phyloP scores from a whole-genome alignment of 768 basidiomycete species.

The Lyophyllum atratum region DNA sequence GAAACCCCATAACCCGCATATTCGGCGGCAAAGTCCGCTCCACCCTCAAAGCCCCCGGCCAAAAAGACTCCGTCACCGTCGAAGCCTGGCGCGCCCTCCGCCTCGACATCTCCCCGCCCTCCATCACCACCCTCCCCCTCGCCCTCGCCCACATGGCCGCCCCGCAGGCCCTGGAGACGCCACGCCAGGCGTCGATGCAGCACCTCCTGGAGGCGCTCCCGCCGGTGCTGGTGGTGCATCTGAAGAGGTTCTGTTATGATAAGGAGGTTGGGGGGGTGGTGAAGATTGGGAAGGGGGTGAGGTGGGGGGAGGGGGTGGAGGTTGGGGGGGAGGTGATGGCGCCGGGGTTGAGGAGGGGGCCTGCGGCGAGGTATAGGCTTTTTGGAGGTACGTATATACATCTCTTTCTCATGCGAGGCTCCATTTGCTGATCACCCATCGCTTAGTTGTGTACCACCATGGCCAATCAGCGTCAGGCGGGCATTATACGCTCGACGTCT shows the following conservation, averaged over 20 bases:
- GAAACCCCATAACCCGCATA: constrained; percentile 91
- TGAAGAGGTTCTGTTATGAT: constrained; percentile 92
- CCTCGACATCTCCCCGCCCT: constrained; percentile 74
- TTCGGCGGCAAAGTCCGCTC: constrained; percentile 94
- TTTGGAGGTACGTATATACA: constrained; percentile 66
- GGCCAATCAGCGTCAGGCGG: constrained; percentile 89
- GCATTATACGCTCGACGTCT: constrained; percentile 92
- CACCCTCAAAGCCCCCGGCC: constrained; percentile 75
- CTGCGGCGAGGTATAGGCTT: constrained; percentile 68
- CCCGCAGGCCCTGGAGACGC: constrained; percentile 76
- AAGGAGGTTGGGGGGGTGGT: constrained; percentile 71
- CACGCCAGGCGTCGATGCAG: constrained; percentile 69
- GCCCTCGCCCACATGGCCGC: constrained; percentile 78
- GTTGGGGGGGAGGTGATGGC: constrained; percentile 74
- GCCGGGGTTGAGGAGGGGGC: constrained; percentile 43
- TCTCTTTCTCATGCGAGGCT: background rate
- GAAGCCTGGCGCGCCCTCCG: constrained; percentile 92
- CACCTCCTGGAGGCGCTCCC: constrained; percentile 81
- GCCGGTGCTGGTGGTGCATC: constrained; percentile 80
- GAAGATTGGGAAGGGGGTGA: constrained; percentile 83
- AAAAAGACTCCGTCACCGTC: constrained; percentile 83
- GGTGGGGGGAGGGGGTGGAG: constrained; percentile 76
- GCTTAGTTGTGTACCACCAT: constrained; percentile 87
- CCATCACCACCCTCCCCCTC: constrained; percentile 75
- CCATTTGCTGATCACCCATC: background rate